phyloP scores from a whole-genome alignment of 176 grass and related monocot species.

The Zizania latifolia region DNA sequence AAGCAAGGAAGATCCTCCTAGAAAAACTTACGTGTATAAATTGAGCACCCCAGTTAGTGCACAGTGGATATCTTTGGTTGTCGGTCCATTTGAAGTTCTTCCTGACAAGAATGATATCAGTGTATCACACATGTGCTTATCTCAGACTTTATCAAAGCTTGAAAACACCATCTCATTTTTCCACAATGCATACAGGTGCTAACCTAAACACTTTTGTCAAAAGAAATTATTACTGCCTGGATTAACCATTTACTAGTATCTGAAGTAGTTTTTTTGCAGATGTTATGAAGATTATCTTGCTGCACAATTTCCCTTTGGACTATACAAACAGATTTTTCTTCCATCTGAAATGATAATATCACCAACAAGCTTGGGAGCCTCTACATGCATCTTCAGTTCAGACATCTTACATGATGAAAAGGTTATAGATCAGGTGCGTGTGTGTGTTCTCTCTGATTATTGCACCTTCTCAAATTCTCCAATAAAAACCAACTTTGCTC shows the following conservation, averaged over 20 bases:
- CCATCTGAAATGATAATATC: slow-evolving; percentile 70
- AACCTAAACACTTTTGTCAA: not conserved
- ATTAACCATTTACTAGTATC: slow-evolving; percentile 8
- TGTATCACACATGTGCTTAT: slow-evolving; percentile 80
- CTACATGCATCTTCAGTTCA: slow-evolving; percentile 80
- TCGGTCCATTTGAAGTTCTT: slow-evolving; percentile 89
- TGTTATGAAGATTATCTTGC: slow-evolving; percentile 93
- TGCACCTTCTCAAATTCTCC: not conserved
- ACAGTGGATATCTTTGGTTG: slow-evolving; percentile 89
- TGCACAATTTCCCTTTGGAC: slow-evolving; percentile 75
- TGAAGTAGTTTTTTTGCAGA: slow-evolving; percentile 41
- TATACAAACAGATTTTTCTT: slow-evolving; percentile 89
- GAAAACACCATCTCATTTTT: slow-evolving; percentile 85
- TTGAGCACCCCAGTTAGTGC: slow-evolving; percentile 83
- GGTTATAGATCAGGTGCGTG: slow-evolving; percentile 81
- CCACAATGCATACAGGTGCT: slow-evolving; percentile 81
- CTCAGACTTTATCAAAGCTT: slow-evolving; percentile 67
- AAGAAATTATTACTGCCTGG: not conserved
- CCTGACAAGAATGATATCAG: slow-evolving; percentile 60
- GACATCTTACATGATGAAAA: slow-evolving; percentile 84
- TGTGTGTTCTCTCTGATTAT: slow-evolving; percentile 22
- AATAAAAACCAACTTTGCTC: not conserved
- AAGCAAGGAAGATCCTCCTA: slow-evolving; percentile 83
- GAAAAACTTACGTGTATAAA: slow-evolving; percentile 94
- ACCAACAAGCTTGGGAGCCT: slow-evolving; percentile 70